Evolutionary conservation across 345 rosid species (phyloP).

Genomic region (Nasturtium officinale): DNA sequence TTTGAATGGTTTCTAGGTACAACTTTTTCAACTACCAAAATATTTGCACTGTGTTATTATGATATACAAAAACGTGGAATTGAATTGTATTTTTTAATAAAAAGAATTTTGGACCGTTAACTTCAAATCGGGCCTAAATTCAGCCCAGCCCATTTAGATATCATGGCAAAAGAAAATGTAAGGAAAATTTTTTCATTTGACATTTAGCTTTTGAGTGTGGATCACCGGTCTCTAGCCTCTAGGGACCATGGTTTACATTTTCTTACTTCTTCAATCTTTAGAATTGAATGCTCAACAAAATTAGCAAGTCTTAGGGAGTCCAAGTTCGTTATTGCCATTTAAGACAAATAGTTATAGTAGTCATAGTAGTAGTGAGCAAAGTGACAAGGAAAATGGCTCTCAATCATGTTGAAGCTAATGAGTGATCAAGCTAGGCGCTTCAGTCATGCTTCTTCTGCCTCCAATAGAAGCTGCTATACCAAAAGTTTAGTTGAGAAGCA

Average conservation of each 20-base stretch:
- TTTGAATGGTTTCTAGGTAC: slow-evolving; percentile 21
- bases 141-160: slow-evolving; percentile 20
- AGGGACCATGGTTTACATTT: background rate
- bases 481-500: background rate
- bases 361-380: background rate
- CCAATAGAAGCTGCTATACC: background rate
- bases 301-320: background rate
- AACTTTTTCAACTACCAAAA: slow-evolving; percentile 9
- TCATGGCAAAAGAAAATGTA: background rate
- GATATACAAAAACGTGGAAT: background rate
- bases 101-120: background rate
- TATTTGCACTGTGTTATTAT: background rate
- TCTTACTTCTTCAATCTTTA: background rate
- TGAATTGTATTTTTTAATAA: background rate
- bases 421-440: background rate
- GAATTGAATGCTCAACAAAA: background rate
- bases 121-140: background rate
- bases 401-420: too few relatives aligned
- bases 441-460: background rate
- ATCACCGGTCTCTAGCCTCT: background rate
- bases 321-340: background rate
- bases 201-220: background rate
- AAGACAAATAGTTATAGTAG: background rate
- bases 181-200: background rate
- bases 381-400: too few relatives aligned